Evolutionary conservation across 345 rosid species (phyloP), one percentile per base, ranked within the genome.

Genomic region (Dovyalis caffra): DNA sequence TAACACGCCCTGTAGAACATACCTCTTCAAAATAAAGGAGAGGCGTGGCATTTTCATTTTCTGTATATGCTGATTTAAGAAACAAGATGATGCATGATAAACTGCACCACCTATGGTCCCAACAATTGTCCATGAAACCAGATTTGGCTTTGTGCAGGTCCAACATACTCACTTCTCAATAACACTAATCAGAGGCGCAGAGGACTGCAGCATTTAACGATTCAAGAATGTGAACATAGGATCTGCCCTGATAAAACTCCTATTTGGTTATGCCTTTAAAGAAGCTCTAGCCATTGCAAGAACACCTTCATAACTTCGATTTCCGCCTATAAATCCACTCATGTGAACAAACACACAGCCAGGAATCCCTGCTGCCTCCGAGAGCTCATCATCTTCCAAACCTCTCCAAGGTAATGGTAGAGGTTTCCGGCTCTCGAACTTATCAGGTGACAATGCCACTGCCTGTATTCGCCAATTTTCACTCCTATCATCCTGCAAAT

Each of bases 331-430:
- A 78, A 95, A 95, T 23, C 99, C 97, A 10, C 97, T 90, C 95
- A 93, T 88, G 77, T 91, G 99, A 80, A 93, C 91, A 60, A 95
- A 95, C 40, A 93, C 97, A 47, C 98, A 88, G 56, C 91, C 94
- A 0, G 93, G 84, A 65, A 96, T 92, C 69, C 89, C 89, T 9
- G 93, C 73, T 71, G 66, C 89, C 72, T 78, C 76, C 18, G 97
- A 89, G 53, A 96, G 95, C 32, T 93, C 89, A 34, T 87, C 88
- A 21, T 90, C 97, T 73, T 91, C 87, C 68, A 90, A 85, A 40
- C 99, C 98, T 71, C 95, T 86, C 98, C 99, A 93, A 65, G 71
- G 87, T n/a, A 93, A 86, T 6, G 97, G 98, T 26, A 95, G 98
- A 77, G 97, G 72, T 82, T 88, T 96, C 68, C 99, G 85, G 83